Base-by-base conservation (phyloP, 2,329 filamentous ascomycete genomes). In the Curvularia spicifera region DNA sequence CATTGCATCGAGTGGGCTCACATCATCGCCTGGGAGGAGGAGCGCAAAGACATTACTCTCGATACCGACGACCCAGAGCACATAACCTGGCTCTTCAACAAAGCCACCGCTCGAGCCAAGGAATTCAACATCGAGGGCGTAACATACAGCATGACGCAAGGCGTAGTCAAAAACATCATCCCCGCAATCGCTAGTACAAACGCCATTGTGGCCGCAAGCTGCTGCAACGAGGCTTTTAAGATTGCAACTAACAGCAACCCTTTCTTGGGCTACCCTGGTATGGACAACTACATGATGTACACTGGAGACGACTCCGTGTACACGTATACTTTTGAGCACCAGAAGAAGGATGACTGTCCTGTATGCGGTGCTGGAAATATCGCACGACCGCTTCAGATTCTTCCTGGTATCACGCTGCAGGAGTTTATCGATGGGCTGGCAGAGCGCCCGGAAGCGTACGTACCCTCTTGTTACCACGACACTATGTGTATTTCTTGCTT, bases 1-100 rank as follows among this genome's bases (percentile, higher is more conserved):
- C 95, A 99, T 79, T 99, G 95, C 76, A 91, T 99, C 71, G 95
- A 99, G 79, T 99, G 95, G 95, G 96, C 95, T 0, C 94, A 98
- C 76, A 90, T 98, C 72, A 97, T 99, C 63, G 95, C 95, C 40
- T 99, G 95, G 95, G 93, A 97, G 61, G 86, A 83, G 69, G 78
- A 84, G 70, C 79, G 82, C 53, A 83, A 83, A 62, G 96, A 94
- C 65, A 88, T 93, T 18, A 84, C 86, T 35, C 89, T 99, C 47
- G 95, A 99, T 79, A 97, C 92, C 68, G 96, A 99, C 76, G 92
- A 99, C 71, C 91, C 96, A 40, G 92, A 96, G 74, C 95, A 99
- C 78, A 95, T 99, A 71, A 91, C 89, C n/a, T 99, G 95, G 95
- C 85, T 99, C 4, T 98, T 91, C 78, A 85, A 91, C 63, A 93